phyloP scores from a whole-genome alignment of 805 yeast genomes.

The Komagataella phaffii region DNA sequence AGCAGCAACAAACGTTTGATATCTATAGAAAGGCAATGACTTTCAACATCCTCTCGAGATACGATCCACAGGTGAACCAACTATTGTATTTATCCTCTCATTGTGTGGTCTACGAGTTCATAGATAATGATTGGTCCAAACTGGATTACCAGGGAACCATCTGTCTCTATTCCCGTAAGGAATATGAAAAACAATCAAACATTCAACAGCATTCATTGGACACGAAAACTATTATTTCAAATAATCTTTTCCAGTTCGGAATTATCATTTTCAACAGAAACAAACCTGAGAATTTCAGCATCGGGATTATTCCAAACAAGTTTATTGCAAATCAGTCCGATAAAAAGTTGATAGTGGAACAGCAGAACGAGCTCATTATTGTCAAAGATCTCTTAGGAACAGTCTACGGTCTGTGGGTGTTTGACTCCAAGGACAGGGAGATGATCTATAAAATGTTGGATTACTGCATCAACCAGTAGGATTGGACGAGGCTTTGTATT shows the following conservation, averaged over 20 bases:
- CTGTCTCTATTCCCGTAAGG: conserved; percentile 46
- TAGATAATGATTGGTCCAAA: conserved; percentile 57
- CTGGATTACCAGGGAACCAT: conserved; percentile 59
- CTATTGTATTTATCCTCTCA: conserved; percentile 58
- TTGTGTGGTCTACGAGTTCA: conserved; percentile 57
- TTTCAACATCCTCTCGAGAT: conserved; percentile 64
- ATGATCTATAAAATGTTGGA: conserved; percentile 35
- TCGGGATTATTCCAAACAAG: conserved; percentile 51
- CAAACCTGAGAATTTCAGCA: conserved; percentile 56
- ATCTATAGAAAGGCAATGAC: conserved; percentile 57
- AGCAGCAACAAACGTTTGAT: conserved; percentile 28
- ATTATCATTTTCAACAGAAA: conserved; percentile 54
- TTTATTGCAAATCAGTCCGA: conserved; percentile 15
- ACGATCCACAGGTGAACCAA: conserved; percentile 61
- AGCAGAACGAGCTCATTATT: conserved; percentile 56
- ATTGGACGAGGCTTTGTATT: not conserved
- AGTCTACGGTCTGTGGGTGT: conserved; percentile 70
- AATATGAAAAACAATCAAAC: not conserved
- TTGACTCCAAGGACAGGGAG: conserved; percentile 52
- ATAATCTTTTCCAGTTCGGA: conserved; percentile 41
- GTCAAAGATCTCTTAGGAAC: conserved; percentile 56
- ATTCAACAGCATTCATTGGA: not conserved
- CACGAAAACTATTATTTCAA: conserved; percentile 1
- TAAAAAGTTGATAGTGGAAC: conserved; percentile 43
- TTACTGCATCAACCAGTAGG: conserved; percentile 1